These are phyloP conservation scores for Boletus eberwhitei DNA, from an alignment of 768 basidiomycete genomes.

Conservation along the genomic window DNA sequence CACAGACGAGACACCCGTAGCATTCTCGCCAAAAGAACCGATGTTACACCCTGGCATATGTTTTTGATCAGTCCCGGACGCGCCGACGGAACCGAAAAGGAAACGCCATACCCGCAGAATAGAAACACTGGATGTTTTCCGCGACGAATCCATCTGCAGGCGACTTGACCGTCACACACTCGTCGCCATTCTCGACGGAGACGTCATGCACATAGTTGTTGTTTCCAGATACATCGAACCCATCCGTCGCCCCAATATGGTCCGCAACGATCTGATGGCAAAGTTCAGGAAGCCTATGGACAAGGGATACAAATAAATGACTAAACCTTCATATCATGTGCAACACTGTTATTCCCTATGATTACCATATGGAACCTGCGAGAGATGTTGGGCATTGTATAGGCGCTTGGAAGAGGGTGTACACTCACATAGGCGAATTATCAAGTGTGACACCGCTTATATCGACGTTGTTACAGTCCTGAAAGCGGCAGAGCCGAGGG, in stretches of 20 bases:
- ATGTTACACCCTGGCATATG: conserved; percentile 12
- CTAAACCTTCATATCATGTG: conserved; percentile 8
- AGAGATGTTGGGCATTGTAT: not conserved
- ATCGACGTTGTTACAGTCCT: conserved; percentile 2
- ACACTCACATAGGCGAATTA: conserved; percentile 10
- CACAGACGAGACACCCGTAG: not conserved
- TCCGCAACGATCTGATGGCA: conserved; percentile 4
- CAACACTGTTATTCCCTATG: conserved; percentile 6
- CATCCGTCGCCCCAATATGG: conserved; percentile 10
- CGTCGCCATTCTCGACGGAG: conserved; percentile 31
- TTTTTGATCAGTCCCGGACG: not conserved
- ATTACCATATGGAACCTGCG: conserved; percentile 14
- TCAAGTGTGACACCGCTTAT: conserved; percentile 14
- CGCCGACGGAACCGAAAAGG: not conserved
- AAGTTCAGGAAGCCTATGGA: not conserved
- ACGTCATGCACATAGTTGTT: conserved; percentile 34
- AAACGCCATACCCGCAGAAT: conserved; percentile 5
- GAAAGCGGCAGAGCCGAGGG: conserved; percentile 7
- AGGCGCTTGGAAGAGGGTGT: not conserved
- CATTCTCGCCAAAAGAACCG: conserved; percentile 6
- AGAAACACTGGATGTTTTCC: conserved; percentile 11
- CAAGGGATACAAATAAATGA: not conserved
- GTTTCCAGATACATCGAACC: conserved; percentile 24
- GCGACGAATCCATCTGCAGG: conserved; percentile 22
- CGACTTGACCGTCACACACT: conserved; percentile 35